phyloP scores from a whole-genome alignment of 257 asterid species.

The Scutellaria galericulata region DNA sequence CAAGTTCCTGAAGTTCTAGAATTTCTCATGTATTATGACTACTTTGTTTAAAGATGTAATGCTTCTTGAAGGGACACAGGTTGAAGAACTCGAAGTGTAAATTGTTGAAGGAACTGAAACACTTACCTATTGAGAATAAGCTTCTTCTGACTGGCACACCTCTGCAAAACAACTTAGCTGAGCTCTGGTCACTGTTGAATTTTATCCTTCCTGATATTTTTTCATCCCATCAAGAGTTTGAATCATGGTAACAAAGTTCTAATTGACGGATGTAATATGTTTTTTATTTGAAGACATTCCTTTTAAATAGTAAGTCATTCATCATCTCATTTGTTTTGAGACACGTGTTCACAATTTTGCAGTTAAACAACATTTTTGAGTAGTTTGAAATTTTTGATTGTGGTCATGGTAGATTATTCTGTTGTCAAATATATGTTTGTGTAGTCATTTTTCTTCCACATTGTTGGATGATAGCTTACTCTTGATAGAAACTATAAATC shows the following conservation, averaged over 20 bases:
- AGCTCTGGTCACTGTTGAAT: slow-evolving; percentile 96
- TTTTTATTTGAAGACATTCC: not conserved
- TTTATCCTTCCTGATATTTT: slow-evolving; percentile 98
- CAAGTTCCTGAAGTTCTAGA: slow-evolving; percentile 24
- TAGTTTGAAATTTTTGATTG: slow-evolving; percentile 3
- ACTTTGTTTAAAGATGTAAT: slow-evolving; percentile 27
- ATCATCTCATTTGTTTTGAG: slow-evolving; percentile 4
- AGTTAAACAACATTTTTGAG: slow-evolving; percentile 2
- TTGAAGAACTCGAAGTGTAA: slow-evolving; percentile 90
- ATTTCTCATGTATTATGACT: slow-evolving; percentile 13
- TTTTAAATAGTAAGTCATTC: not conserved
- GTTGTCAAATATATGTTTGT: slow-evolving; percentile 9
- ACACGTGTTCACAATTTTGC: slow-evolving; percentile 9
- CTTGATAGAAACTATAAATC: too few relatives aligned
- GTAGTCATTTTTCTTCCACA: not conserved
- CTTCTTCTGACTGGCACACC: slow-evolving; percentile 99
- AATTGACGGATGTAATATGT: not conserved
- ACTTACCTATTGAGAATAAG: slow-evolving; percentile 74
- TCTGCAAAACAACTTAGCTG: slow-evolving; percentile 94
- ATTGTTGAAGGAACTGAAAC: slow-evolving; percentile 72
- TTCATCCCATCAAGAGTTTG: slow-evolving; percentile 92
- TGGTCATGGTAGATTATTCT: slow-evolving; percentile 13
- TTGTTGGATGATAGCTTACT: not conserved
- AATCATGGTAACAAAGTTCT: slow-evolving; percentile 75
- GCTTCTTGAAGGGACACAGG: slow-evolving; percentile 83